Conservation (phyloP, 192 early-diverging fungal genomes). For the Phycomyces blakesleeanus region DNA sequence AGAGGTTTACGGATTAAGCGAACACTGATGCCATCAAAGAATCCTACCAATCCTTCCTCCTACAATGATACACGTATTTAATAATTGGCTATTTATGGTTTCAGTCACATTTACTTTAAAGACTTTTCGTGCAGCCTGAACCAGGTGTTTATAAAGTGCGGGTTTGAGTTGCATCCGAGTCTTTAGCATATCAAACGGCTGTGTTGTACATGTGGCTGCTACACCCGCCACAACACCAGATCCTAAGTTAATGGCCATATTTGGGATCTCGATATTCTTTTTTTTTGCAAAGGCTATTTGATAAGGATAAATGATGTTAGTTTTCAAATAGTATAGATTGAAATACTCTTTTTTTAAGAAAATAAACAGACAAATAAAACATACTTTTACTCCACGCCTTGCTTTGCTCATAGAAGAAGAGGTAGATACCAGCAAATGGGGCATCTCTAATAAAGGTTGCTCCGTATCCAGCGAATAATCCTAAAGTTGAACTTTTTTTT, state of each 20-base stretch:
- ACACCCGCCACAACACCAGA: slow-evolving; percentile 63
- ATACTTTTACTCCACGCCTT: slow-evolving; percentile 53
- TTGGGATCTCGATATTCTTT: slow-evolving; percentile 20
- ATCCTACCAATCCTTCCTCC: slow-evolving; percentile 74
- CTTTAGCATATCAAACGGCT: slow-evolving; percentile 93
- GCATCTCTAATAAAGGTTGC: slow-evolving; percentile 87
- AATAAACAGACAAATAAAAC: neutral
- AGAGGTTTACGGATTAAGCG: slow-evolving; percentile 80
- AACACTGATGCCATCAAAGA: slow-evolving; percentile 82
- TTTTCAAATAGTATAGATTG: too few species aligned
- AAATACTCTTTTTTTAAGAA: too few species aligned
- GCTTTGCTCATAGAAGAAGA: slow-evolving; percentile 81
- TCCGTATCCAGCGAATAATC: slow-evolving; percentile 83
- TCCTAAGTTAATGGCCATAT: slow-evolving; percentile 36
- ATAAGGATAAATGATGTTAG: neutral
- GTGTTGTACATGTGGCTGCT: slow-evolving; percentile 74
- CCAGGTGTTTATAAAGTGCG: slow-evolving; percentile 54
- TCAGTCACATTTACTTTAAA: slow-evolving; percentile 12
- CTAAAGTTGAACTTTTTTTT: slow-evolving; percentile 27
- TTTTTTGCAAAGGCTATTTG: neutral
- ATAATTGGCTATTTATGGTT: neutral
- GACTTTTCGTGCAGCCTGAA: slow-evolving; percentile 44
- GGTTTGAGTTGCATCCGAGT: slow-evolving; percentile 91
- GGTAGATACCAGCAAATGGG: slow-evolving; percentile 87
- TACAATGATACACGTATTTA: slow-evolving; percentile 10